Evolutionary conservation across 257 asterid genomes (phyloP).

Genomic region (Rubia yunnanensis): DNA sequence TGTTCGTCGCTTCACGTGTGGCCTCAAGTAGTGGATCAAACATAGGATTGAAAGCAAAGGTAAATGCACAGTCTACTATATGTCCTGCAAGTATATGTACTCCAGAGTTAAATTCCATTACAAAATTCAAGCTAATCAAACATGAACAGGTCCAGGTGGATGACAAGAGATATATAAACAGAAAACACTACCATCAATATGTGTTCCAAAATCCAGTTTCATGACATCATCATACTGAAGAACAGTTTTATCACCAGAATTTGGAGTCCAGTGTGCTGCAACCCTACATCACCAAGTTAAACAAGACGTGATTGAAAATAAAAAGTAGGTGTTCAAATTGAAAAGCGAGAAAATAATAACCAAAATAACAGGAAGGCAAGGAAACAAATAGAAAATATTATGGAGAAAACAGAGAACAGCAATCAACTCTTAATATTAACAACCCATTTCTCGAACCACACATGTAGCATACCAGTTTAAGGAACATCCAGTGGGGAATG

Average conservation of each 20-base stretch:
- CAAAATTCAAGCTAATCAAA: background rate
- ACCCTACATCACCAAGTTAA: slow-evolving; percentile 46
- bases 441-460: background rate
- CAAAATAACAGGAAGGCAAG: background rate
- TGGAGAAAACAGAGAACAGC: background rate
- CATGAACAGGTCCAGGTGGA: background rate
- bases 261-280: slow-evolving; percentile 99
- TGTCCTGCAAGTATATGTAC: slow-evolving; percentile 46
- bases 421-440: background rate
- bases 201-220: slow-evolving; percentile 98
- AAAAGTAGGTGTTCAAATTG: background rate
- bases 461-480: slow-evolving; percentile 55
- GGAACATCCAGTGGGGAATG: slow-evolving; percentile 98
- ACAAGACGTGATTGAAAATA: background rate
- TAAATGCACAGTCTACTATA: slow-evolving; percentile 93
- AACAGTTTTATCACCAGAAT: slow-evolving; percentile 88
- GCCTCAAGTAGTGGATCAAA: slow-evolving; percentile 92
- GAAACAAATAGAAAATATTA: background rate
- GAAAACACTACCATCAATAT: slow-evolving; percentile 69
- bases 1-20: slow-evolving; percentile 93
- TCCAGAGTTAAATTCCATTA: slow-evolving; percentile 1
- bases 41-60: slow-evolving; percentile 96
- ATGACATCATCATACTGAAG: slow-evolving; percentile 96
- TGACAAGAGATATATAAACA: background rate
- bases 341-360: background rate